Percentiles rank a stretch among this genome's conserved stretches.
Evolutionary conservation across 2,329 filamentous ascomycete species (phyloP).

Genomic region (Dothideomycetidae sp.): DNA sequence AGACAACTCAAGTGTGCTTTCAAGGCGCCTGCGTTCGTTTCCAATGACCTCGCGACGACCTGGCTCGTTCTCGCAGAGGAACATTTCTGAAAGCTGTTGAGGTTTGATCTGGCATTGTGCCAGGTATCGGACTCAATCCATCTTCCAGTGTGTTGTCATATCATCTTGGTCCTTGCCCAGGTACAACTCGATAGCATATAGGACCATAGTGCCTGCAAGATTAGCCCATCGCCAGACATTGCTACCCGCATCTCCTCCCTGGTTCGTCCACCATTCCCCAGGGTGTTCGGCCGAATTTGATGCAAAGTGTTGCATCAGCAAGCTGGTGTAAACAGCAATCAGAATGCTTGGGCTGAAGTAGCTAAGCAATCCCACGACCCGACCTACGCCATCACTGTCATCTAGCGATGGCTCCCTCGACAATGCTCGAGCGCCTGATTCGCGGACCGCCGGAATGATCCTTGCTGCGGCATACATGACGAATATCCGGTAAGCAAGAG

Average conservation of each 20-base stretch:
- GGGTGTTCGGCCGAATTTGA: slow-evolving; percentile 45
- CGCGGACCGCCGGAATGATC: slow-evolving; percentile 86
- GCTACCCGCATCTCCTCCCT: slow-evolving; percentile 67
- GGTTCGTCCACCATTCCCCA: slow-evolving; percentile 68
- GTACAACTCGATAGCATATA: slow-evolving; percentile 84
- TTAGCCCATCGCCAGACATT: slow-evolving; percentile 93
- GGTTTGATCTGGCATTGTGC: too few relatives aligned
- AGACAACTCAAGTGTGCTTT: too few relatives aligned
- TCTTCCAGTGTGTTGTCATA: slow-evolving; percentile 78
- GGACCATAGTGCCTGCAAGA: slow-evolving; percentile 68
- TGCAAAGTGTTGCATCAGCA: slow-evolving; percentile 90
- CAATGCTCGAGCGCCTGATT: slow-evolving; percentile 68
- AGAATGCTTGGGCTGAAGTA: slow-evolving; percentile 93
- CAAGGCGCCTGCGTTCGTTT: too few relatives aligned
- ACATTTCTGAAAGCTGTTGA: too few relatives aligned
- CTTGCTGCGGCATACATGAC: slow-evolving; percentile 92
- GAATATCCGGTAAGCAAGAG: slow-evolving; percentile 79
- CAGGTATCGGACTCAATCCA: slow-evolving; percentile 52
- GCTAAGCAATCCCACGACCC: slow-evolving; percentile 66
- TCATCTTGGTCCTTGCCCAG: slow-evolving; percentile 73
- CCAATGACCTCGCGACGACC: too few relatives aligned
- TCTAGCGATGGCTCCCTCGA: slow-evolving; percentile 76
- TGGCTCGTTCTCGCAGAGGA: too few relatives aligned
- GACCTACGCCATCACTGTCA: slow-evolving; percentile 64
- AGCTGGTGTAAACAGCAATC: slow-evolving; percentile 89